A percentile compares a stretch with the other conserved stretches of the same genome.
These are phyloP conservation scores for Calendula officinalis DNA, from an alignment of 129 eudicot species.

Conservation along the genomic window DNA sequence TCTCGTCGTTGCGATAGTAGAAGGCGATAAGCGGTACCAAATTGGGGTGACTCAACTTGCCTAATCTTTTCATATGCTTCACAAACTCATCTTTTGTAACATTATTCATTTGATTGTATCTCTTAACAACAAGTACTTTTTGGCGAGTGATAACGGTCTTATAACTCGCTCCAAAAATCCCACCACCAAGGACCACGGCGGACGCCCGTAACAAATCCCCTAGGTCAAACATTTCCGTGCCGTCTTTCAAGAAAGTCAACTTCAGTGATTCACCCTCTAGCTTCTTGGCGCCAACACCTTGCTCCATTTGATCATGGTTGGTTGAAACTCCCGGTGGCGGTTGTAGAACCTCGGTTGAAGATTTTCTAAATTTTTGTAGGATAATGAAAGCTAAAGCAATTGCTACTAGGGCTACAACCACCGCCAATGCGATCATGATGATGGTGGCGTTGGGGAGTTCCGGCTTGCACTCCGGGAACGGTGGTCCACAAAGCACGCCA, in stretches of 20 bases:
- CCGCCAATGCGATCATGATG: slow-evolving; percentile 36
- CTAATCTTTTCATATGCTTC: slow-evolving; percentile 84
- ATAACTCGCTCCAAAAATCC: slow-evolving; percentile 78
- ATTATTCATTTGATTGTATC: slow-evolving; percentile 79
- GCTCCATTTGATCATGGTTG: slow-evolving; percentile 50
- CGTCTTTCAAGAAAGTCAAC: slow-evolving; percentile 61
- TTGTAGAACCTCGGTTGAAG: slow-evolving; percentile 11
- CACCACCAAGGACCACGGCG: slow-evolving; percentile 79
- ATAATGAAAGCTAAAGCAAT: slow-evolving; percentile 42
- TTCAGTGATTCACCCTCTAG: slow-evolving; percentile 25
- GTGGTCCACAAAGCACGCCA: slow-evolving; percentile 59
- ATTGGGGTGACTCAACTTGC: slow-evolving; percentile 65
- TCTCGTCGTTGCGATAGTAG: slow-evolving; percentile 79
- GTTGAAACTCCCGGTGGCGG: slow-evolving; percentile 22
- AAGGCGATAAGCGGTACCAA: slow-evolving; percentile 70
- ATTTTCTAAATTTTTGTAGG: slow-evolving; percentile 35
- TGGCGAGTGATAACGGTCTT: slow-evolving; percentile 55
- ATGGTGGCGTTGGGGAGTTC: slow-evolving; percentile 31
- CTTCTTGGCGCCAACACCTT: slow-evolving; percentile 39
- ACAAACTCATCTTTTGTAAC: slow-evolving; percentile 70
- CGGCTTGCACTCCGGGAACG: slow-evolving; percentile 39
- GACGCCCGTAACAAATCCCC: slow-evolving; percentile 74
- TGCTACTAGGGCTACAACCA: slow-evolving; percentile 41
- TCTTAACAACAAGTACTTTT: slow-evolving; percentile 72
- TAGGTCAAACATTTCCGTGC: slow-evolving; percentile 60